Base-by-base conservation (phyloP, 306 rosid genomes). In the Mimosa pudica region DNA sequence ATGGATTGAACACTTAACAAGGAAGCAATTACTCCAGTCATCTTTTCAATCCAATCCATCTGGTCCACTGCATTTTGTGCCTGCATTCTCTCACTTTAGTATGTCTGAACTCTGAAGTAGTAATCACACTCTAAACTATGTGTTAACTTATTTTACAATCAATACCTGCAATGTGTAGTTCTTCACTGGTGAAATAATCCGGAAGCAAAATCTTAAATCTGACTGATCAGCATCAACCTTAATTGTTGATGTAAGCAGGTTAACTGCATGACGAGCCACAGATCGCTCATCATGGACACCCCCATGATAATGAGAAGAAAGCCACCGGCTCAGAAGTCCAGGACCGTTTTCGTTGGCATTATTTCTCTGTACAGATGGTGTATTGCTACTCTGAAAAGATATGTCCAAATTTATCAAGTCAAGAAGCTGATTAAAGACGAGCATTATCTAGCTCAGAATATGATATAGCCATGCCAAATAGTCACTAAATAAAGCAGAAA, bases 31-130 rank as follows among this genome's bases (percentile, higher is more conserved):
- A 88, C 97, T 79, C 96, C 93, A 10, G 87, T 92, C 73, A 90
- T 92, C 82, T 92, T 92, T 82, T 92, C 92, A 82, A 90, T 90
- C 97, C 97, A 92, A 65, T 90, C 97, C 92, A 88, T 92, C 82
- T 89, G 95, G 84, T 92, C 97, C 66, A 83, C 63, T 13, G 96
- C 88, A 89, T 88, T 92, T 86, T 92, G 96, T 38, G 97, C 97
- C 95, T 90, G 89, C 83, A 86, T 79, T 71, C 61, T 80, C 74
- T 83, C 48, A 62, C 68, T 60, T 80, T 51, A 78, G 72, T 65
- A 74, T 12, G 32, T 73, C 61, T 20, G 57, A 76, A 68, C 18
- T 73, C 61, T 20, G 57, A 76, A 68, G 73, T 76, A 76, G 49
- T 24, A 33, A 80, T 13, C 46, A 75, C 74, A 45, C 60, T n/a